Base-by-base conservation (phyloP, 192 early-diverging fungal species). In the Haplosporangium gracile region DNA sequence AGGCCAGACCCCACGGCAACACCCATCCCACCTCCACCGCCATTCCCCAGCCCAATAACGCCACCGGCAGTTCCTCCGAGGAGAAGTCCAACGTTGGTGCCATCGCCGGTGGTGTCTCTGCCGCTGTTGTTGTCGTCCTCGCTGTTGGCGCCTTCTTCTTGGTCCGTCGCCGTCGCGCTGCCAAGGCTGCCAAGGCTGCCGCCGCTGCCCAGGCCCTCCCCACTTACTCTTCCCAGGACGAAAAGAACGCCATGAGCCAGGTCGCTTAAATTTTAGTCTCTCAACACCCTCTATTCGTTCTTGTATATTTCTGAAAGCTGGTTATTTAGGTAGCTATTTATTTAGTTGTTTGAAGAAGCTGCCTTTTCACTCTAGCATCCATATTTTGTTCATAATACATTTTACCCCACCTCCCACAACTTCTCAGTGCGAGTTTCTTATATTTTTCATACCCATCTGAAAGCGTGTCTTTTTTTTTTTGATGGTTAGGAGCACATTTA, bases 81-180 rank as follows among this genome's bases (percentile, higher is more conserved):
- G 69, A 70, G 8, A 42, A 68, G 70, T 45, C 78, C n/a, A 78
- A 85, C 75, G 39, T 85, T 38, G 83, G 83, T 45, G 83, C 78
- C 60, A 85, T 85, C 29, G 83, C 83, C 36, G 83, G 83, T 47
- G 83, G 83, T 77, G 83, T 85, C 63, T 85, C 83, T 15, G 78
- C 65, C 39, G 83, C 83, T 3, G 83, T 85, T 18, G 32, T 85
- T 70, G 69, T 77, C 34, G 34, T 76, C 32, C n/a, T 68, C 6
- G 78, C 83, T 63, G 78, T 43, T 24, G 83, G 78, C 77, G 83
- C 70, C 68, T 85, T 75, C 77, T 77, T 85, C 78, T 5, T 85
- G 22, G 63, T 85, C 69, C 82, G 82, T 36, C 82, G 79, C 45
- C 82, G 77, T 32, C 77, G 77, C 42, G 78, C 82, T n/a, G 78